Evolutionary conservation across 106 monocot species (phyloP), one percentile per base, ranked within the genome.

Genomic region (Amphibolis antarctica): DNA sequence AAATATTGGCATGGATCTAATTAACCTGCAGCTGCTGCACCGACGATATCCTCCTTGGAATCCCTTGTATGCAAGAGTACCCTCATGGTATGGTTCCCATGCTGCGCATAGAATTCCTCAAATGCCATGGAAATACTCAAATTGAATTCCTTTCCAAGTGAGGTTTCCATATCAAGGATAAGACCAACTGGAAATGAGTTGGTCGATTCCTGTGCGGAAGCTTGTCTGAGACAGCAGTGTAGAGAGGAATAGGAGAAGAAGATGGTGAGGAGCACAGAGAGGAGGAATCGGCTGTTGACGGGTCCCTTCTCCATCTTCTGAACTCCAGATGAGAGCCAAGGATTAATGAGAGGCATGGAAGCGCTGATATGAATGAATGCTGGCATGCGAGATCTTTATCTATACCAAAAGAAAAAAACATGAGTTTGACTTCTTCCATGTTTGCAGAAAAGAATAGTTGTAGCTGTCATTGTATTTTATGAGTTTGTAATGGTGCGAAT

Each of bases 21-120:
- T n/a, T n/a, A 27, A 81, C 85, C 81, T 55, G 82, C 79, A 7
- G 82, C 67, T 24, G 79, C 74, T 12, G 82, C 82, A 1, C 29
- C 71, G 22, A 86, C 21, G 19, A 42, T 47, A 26, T 69, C 62
- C 4, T 28, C n/a, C 46, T 56, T 21, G 31, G 79, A 82, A 29
- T 86, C 79, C 54, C 48, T 43, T 10, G 48, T 44, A 23, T 76
- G 60, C 21, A 82, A 64, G 43, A 25, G 53, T n/a, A 86, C 26
- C 69, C 76, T 76, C 12, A 79, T 80, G 9, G 28, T 68, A 55
- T 60, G 71, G 22, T 68, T 72, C 1, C 55, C 42, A 53, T 77
- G 51, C 9, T 53, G 60, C 7, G 60, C 68, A 49, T 86, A 86
- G 74, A 82, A 82, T 30, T 86, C 82, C 1, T 86, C 82, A 0